These are phyloP conservation scores for Rhodotorula kratochvilovae DNA, from an alignment of 768 basidiomycete species.

Conservation along the genomic window DNA sequence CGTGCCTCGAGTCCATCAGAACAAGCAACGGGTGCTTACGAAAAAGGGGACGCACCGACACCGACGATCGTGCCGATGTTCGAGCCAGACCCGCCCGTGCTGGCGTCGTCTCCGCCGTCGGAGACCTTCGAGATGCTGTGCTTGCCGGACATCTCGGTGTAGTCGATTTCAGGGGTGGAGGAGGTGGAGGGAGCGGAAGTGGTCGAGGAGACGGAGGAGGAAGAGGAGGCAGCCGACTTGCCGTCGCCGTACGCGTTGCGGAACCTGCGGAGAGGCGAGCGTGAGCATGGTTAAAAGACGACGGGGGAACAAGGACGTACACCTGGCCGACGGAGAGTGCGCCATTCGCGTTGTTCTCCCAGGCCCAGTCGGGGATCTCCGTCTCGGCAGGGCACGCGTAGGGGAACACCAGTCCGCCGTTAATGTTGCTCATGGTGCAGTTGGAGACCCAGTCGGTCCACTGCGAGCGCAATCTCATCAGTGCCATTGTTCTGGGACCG, in stretches of 20 bases:
- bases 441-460: constrained; percentile 33
- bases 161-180: no score
- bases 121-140: neutral
- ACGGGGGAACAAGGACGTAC: neutral
- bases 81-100: neutral
- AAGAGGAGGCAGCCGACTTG: neutral
- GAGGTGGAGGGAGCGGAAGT: neutral
- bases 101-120: neutral
- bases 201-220: neutral
- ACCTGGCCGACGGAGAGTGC: neutral
- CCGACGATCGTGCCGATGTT: neutral
- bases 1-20: neutral
- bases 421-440: constrained; percentile 28
- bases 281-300: rapidly evolving
- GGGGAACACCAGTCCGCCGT: constrained; percentile 23
- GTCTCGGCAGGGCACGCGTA: constrained; percentile 3
- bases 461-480: constrained; percentile 3
- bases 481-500: no score
- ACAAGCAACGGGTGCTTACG: no score
- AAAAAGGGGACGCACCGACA: neutral
- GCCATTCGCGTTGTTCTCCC: constrained; percentile 13
- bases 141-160: neutral
- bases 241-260: neutral
- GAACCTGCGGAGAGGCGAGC: neutral
- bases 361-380: constrained; percentile 26